Conservation (phyloP, 441 rosid genomes). For the Populus hybrid region DNA sequence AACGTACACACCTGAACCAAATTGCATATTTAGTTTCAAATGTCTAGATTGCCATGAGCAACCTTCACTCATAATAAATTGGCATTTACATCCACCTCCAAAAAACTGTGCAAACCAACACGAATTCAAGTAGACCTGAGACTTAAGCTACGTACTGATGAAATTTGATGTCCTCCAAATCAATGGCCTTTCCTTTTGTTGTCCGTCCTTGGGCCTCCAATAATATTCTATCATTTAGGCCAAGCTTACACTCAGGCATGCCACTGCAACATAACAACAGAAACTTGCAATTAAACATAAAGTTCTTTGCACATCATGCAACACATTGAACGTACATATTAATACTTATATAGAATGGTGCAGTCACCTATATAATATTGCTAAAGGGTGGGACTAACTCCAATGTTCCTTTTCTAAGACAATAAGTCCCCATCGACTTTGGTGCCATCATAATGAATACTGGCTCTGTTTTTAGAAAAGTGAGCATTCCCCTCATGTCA, state of each 20-base stretch:
- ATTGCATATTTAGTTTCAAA: neutral
- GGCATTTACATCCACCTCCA: conserved; percentile 5
- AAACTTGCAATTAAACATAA: neutral
- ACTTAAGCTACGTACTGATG: conserved; percentile 67
- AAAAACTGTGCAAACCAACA: neutral
- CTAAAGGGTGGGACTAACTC: neutral
- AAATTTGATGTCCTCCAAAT: conserved; percentile 94
- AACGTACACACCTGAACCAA: conserved; percentile 76
- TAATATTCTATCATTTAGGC: conserved; percentile 88
- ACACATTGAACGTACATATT: neutral
- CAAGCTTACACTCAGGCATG: conserved; percentile 99
- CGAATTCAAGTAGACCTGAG: conserved; percentile 16
- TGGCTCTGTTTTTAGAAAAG: neutral
- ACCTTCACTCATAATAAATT: conserved; percentile 13
- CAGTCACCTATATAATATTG: neutral
- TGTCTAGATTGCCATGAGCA: conserved; percentile 15
- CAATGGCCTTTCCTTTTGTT: conserved; percentile 96
- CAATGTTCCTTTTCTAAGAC: neutral
- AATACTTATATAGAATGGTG: neutral
- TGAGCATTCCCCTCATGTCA: neutral
- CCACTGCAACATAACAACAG: conserved; percentile 56
- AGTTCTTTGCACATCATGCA: neutral
- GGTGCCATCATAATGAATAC: neutral
- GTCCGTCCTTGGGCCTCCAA: conserved; percentile 97
- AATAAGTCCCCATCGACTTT: neutral